Evolutionary conservation across 345 rosid genomes (phyloP).

Genomic region (Clarkia xantiana): DNA sequence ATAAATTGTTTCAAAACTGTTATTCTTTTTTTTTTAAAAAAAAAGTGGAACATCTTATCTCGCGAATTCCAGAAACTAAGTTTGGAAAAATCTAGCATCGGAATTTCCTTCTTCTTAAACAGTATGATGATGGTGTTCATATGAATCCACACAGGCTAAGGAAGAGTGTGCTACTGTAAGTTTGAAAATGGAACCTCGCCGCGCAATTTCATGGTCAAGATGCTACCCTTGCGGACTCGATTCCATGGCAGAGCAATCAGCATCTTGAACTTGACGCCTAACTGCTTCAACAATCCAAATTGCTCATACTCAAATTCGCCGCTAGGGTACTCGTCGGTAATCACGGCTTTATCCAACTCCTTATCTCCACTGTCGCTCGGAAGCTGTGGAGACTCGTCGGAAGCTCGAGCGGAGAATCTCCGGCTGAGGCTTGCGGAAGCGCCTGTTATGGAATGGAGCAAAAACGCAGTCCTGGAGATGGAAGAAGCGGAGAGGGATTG

Average conservation of each 20-base stretch:
- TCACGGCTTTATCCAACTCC: conserved; percentile 5
- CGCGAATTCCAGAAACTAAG: too few relatives aligned
- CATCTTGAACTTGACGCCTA: conserved; percentile 59
- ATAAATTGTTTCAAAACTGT: too few relatives aligned
- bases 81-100: too few relatives aligned
- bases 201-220: conserved; percentile 68
- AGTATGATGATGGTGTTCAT: too few relatives aligned
- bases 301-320: conserved; percentile 56
- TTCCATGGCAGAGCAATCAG: conserved; percentile 80
- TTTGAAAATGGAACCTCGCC: conserved; percentile 53
- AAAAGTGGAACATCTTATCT: too few relatives aligned
- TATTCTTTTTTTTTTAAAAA: too few relatives aligned
- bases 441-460: background rate
- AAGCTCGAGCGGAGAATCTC: conserved; percentile 36
- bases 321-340: conserved; percentile 40
- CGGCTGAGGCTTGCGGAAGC: too few relatives aligned
- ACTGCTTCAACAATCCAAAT: conserved; percentile 38
- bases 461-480: conserved; percentile 3
- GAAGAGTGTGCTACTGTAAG: too few relatives aligned
- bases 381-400: conserved; percentile 42
- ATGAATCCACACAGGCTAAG: too few relatives aligned
- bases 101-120: too few relatives aligned
- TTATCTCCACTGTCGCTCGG: conserved; percentile 11
- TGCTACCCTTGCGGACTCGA: conserved; percentile 76
- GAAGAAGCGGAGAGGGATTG: background rate